These are phyloP conservation scores for Talaromyces wortmannii DNA, from an alignment of 495 filamentous ascomycete genomes.

Conservation along the genomic window DNA sequence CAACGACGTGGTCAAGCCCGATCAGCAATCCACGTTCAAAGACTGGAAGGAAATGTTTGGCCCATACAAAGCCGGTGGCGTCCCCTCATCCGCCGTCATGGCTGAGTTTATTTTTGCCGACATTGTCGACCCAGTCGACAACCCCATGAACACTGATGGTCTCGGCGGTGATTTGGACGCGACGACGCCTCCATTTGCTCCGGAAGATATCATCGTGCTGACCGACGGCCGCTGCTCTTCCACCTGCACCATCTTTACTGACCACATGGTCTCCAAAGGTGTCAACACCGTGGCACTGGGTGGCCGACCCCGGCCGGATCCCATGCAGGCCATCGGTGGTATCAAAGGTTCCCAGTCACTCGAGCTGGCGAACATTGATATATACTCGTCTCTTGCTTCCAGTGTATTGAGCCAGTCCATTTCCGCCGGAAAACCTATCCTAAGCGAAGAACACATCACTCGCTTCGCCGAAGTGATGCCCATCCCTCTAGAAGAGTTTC, in stretches of 20 bases:
- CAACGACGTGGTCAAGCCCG: background rate
- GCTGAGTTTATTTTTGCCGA: background rate
- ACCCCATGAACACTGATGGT: background rate
- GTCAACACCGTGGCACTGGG: conserved; percentile 43
- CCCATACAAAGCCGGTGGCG: background rate
- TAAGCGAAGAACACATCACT: background rate
- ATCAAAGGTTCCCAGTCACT: background rate
- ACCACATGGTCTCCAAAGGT: conserved; percentile 44
- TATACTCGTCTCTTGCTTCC: background rate
- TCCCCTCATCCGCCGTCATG: background rate
- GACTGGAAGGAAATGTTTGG: background rate
- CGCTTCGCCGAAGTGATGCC: background rate
- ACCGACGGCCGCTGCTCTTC: conserved; percentile 44
- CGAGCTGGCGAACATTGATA: background rate
- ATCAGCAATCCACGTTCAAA: background rate
- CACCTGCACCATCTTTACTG: conserved; percentile 43
- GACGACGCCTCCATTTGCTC: conserved; percentile 18
- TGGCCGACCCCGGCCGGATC: conserved; percentile 31
- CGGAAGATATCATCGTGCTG: conserved; percentile 39
- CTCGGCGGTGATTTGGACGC: background rate
- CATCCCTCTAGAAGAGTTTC: background rate
- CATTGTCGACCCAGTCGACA: background rate
- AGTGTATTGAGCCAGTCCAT: background rate
- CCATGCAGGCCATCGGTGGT: conserved; percentile 35
- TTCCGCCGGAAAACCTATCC: background rate